Conservation (phyloP, 2,329 filamentous ascomycete genomes). For the Stylonectria norvegica region DNA sequence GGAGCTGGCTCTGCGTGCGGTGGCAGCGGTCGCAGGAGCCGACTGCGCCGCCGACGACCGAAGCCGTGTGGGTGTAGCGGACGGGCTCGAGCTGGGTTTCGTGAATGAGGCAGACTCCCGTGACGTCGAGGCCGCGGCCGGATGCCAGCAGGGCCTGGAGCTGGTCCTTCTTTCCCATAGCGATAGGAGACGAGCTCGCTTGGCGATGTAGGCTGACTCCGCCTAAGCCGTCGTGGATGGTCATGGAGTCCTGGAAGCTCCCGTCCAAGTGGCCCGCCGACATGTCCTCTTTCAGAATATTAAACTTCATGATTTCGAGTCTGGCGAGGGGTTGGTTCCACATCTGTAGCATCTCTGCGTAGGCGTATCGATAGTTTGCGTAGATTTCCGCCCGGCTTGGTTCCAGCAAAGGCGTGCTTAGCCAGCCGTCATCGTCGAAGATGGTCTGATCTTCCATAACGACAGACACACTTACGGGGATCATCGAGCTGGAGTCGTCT, state of each 20-base stretch:
- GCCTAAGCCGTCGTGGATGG: constrained; percentile 38
- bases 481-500: constrained; percentile 43
- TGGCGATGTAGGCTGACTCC: constrained; percentile 35
- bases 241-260: constrained; percentile 36
- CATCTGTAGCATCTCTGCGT: constrained; percentile 66
- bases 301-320: constrained; percentile 68
- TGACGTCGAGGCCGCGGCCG: constrained; percentile 58
- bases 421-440: constrained; percentile 67
- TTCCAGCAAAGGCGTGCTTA: constrained; percentile 57
- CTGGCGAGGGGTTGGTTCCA: constrained; percentile 62
- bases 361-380: constrained; percentile 60
- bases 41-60: constrained; percentile 44
- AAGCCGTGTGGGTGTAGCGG: constrained; percentile 42
- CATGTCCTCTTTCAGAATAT: constrained; percentile 53
- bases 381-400: constrained; percentile 47
- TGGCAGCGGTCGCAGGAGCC: constrained; percentile 52
- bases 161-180: constrained; percentile 55
- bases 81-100: constrained; percentile 60
- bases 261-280: constrained; percentile 27
- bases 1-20: constrained; percentile 52
- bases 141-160: constrained; percentile 49
- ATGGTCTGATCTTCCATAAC: constrained; percentile 59
- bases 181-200: constrained; percentile 47
- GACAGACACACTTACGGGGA: constrained; percentile 51
- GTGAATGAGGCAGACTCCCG: constrained; percentile 60